Evolutionary conservation across 2,329 filamentous ascomycete genomes (phyloP).

Genomic region (Leptographium procerum): DNA sequence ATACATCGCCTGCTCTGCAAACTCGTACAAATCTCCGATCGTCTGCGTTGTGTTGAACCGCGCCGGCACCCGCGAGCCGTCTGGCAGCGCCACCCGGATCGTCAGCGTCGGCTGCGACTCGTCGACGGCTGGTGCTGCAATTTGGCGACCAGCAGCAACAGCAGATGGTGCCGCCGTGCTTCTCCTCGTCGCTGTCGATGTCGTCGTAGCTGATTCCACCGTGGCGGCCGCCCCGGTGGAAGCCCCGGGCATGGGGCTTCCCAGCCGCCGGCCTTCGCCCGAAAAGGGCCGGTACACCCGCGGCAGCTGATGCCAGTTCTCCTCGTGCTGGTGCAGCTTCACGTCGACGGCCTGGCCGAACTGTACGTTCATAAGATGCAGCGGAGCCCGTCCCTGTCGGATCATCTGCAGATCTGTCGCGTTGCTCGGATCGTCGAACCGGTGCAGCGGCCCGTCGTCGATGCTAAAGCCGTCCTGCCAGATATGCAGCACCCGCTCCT

Average conservation of each 20-base stretch:
- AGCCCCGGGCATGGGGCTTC: constrained; percentile 49
- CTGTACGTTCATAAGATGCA: constrained; percentile 67
- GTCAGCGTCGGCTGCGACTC: constrained; percentile 54
- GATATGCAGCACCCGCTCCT: constrained; percentile 62
- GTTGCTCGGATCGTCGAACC: constrained; percentile 70
- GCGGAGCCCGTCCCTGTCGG: constrained; percentile 61
- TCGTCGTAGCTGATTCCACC: constrained; percentile 19
- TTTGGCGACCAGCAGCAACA: constrained; percentile 12
- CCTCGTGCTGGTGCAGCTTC: constrained; percentile 63
- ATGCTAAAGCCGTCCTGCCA: constrained; percentile 82
- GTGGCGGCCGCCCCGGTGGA: constrained; percentile 22
- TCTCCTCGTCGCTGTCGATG: constrained; percentile 16
- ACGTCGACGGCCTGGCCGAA: constrained; percentile 68
- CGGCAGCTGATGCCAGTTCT: constrained; percentile 62
- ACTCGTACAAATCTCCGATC: constrained; percentile 64
- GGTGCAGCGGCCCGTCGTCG: constrained; percentile 65
- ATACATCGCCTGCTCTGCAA: constrained; percentile 54
- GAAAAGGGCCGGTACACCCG: constrained; percentile 67
- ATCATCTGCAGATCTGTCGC: constrained; percentile 64
- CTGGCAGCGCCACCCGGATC: constrained; percentile 66
- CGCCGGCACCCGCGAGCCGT: constrained; percentile 65
- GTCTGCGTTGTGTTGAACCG: constrained; percentile 75
- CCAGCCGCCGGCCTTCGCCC: constrained; percentile 61
- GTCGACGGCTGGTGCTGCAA: constrained; percentile 39
- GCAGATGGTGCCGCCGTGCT: constrained; percentile 8